Conservation (phyloP, 2,329 filamentous ascomycete genomes). For the Neodidymelliopsis sp. region DNA sequence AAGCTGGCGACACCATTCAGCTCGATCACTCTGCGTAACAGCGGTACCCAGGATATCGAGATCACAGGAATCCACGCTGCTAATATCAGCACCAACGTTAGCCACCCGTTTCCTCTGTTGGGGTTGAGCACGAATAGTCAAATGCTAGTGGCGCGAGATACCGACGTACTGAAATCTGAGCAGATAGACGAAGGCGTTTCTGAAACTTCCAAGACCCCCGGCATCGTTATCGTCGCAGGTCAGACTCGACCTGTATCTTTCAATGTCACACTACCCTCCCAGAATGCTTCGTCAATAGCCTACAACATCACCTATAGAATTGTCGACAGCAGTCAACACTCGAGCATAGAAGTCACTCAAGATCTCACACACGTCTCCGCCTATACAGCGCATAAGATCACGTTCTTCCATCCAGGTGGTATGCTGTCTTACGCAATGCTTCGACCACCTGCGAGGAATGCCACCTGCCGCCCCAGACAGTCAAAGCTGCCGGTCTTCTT, state of each 20-base stretch:
- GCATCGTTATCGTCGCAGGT: conserved; percentile 42
- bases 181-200: conserved; percentile 17
- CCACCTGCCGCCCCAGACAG: conserved; percentile 31
- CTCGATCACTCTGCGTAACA: conserved; percentile 61
- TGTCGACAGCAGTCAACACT: conserved; percentile 16
- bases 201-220: conserved; percentile 1
- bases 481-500: conserved; percentile 58
- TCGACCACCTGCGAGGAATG: conserved; percentile 58
- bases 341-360: conserved; percentile 35
- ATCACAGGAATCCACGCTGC: conserved; percentile 44
- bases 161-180: conserved; percentile 4
- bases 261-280: conserved; percentile 34
- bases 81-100: conserved; percentile 29
- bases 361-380: conserved; percentile 34
- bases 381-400: conserved; percentile 60
- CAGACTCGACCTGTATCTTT: conserved; percentile 54
- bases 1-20: conserved; percentile 56
- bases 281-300: conserved; percentile 34
- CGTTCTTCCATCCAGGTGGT: conserved; percentile 61
- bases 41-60: conserved; percentile 43
- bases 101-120: conserved; percentile 13
- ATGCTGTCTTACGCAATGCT: conserved; percentile 66
- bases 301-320: conserved; percentile 39
- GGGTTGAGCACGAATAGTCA: conserved; percentile 18
- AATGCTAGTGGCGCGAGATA: conserved; percentile 18